These are phyloP conservation scores for Acer negundo DNA, from an alignment of 345 rosid genomes.

Conservation along the genomic window DNA sequence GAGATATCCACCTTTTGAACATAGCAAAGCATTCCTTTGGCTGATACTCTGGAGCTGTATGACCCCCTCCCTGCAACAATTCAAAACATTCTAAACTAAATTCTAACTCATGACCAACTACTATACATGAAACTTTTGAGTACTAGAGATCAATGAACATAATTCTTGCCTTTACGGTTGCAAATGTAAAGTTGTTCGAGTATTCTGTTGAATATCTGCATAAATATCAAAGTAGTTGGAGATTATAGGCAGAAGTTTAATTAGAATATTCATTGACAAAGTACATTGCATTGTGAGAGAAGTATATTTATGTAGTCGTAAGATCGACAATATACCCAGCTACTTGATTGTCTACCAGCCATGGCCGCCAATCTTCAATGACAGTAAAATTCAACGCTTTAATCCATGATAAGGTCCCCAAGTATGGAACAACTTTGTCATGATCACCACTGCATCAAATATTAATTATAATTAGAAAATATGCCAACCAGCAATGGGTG, in stretches of 20 bases:
- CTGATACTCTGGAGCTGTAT: conserved; percentile 30
- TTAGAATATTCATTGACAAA: not conserved
- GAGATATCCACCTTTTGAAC: conserved; percentile 32
- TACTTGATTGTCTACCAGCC: conserved; percentile 34
- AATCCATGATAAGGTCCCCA: conserved; percentile 36
- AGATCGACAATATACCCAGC: conserved; percentile 26
- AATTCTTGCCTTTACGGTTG: conserved; percentile 33
- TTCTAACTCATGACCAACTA: not conserved
- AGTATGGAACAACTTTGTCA: conserved; percentile 21
- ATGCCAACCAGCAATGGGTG: not conserved
- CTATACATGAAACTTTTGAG: not conserved
- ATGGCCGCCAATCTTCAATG: conserved; percentile 32
- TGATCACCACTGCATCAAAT: conserved; percentile 32
- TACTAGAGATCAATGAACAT: too few relatives aligned
- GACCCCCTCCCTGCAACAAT: conserved; percentile 35
- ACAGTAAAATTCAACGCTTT: conserved; percentile 22
- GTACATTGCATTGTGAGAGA: not conserved
- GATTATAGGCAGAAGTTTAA: not conserved
- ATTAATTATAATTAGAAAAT: not conserved
- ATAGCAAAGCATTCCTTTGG: conserved; percentile 34
- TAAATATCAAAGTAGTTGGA: not conserved
- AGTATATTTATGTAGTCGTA: not conserved
- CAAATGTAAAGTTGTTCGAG: conserved; percentile 26
- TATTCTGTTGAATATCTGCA: conserved; percentile 23
- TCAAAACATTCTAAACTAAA: not conserved